Evolutionary conservation across 2,329 filamentous ascomycete species (phyloP), one percentile per base, ranked within the genome.

Genomic region (Aspergillus aculeatinus): DNA sequence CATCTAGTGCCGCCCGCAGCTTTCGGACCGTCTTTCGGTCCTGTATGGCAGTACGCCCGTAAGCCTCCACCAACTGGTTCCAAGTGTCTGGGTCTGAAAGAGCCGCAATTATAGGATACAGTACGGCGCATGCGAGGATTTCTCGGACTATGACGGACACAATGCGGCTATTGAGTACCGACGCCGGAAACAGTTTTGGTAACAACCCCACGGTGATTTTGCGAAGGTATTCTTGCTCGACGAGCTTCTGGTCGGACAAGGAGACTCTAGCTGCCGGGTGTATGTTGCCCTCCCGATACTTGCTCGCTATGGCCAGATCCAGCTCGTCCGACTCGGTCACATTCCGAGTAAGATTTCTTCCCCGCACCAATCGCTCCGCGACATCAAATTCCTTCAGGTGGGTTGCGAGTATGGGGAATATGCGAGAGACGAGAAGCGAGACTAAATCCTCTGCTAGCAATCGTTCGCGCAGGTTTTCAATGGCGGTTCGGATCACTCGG

Each of bases 271-370:
- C 93, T 5, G 95, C 95, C 4, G 91, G 84, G 72, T 99, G 96
- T 60, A 99, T 81, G 64, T 89, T 91, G 27, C 94, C 94, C 73
- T 96, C 89, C 57, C 85, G 89, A 76, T 95, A 99, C 76, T 96
- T 97, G 47, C 86, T 89, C n/a, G 95, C 95, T 75, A 99, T 96
- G 1, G 95, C 95, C 66, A 96, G 82, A 75, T 98, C 93, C 68
- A 99, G 81, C 82, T 99, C 95, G 72, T 97, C 94, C 0, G 93
- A 96, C 77, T 99, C 95, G 2, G 96, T 98, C 58, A 99, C 88
- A 65, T 89, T 92, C 55, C 91, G 87, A 68, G 92, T 95, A 59
- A 98, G 81, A 75, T 96, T 91, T 73, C 88, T 90, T 12, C 96
- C 96, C 57, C 94, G 86, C 11, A 99, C 91, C 9, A 87, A 85